These are phyloP conservation scores for Salvia hispanica DNA, from an alignment of 257 asterid species.

Conservation along the genomic window DNA sequence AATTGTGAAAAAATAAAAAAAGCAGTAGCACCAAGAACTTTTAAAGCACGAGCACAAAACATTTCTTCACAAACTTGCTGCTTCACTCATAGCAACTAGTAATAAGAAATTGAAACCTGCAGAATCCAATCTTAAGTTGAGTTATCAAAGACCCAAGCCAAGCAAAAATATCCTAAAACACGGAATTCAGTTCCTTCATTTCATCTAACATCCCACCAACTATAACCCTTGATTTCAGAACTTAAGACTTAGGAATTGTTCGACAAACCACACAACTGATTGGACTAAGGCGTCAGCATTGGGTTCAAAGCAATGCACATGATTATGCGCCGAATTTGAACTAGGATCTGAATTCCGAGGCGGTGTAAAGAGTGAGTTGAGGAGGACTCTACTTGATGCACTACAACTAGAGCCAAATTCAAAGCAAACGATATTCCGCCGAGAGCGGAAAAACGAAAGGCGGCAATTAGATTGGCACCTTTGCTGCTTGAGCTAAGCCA, in stretches of 20 bases:
- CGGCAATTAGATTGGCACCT: conserved; percentile 39
- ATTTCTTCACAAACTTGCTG: neutral
- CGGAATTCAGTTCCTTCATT: neutral
- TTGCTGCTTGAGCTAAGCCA: conserved; percentile 54
- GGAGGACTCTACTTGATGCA: conserved; percentile 12
- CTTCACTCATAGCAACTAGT: conserved; percentile 14
- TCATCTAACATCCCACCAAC: conserved; percentile 7
- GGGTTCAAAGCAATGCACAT: conserved; percentile 33
- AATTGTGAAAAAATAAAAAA: conserved; percentile 6
- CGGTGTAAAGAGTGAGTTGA: conserved; percentile 6
- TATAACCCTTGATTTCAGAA: neutral
- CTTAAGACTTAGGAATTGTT: neutral
- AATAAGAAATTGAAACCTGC: neutral
- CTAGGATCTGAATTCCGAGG: conserved; percentile 22
- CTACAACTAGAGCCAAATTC: conserved; percentile 27
- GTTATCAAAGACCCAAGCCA: neutral
- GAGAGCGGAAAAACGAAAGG: conserved; percentile 6
- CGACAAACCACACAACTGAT: conserved; percentile 24
- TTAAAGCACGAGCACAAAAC: conserved; percentile 5
- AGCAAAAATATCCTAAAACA: neutral
- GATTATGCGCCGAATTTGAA: conserved; percentile 28
- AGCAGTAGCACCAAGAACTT: conserved; percentile 4
- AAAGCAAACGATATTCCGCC: neutral
- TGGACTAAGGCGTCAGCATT: conserved; percentile 32
- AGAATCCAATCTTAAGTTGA: neutral